Base-by-base conservation (phyloP, 768 basidiomycete species). In the Phaffia tasmanica region DNA sequence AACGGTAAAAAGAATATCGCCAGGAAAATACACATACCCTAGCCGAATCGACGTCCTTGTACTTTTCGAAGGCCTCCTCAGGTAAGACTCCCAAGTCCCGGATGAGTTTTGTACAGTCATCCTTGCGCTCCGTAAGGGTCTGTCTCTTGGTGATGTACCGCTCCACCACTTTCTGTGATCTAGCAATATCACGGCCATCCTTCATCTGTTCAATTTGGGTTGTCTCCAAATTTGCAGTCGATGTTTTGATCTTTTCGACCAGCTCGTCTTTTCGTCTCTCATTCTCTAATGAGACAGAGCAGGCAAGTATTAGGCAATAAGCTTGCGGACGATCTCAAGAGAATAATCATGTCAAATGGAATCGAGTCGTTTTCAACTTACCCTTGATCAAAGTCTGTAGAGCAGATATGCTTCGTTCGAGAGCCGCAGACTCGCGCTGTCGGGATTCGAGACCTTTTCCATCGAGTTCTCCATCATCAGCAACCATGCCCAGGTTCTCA, bases 11-110 rank as follows among this genome's bases (percentile, higher is more conserved):
- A 27, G 25, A 27, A 57, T 57, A 19, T 23, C 16, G 56, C 18
- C 54, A 14, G 46, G 47, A 2, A 51, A 21, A 57, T 2, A 30
- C 30, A 77, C 86, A 57, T 61, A 93, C 93, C 76, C 85, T 81
- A 72, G 97, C 91, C n/a, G 88, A 81, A 73, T 87, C 86, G 70
- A 89, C 88, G 57, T 81, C 84, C 14, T 86, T 87, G 73, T 97
- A 94, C 77, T 97, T 97, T 74, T 89, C 86, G 72, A 93, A 98
- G 0, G 95, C 95, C 76, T 98, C 94, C 77, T 97, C 93, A 0
- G 95, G 95, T 19, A 98, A 77, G 0, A 97, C 92, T 47, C 95
- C 95, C 16, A 99, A 82, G 72, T 98, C 95, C 58, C 95, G 85
- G 70, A 98, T 95, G 75, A 87, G 92, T 72, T 91, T 83, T 74